A percentile compares a stretch with the other conserved stretches of the same genome.
Conservation (phyloP, 2,329 filamentous ascomycete species). For the Aspergillus ochraceus region DNA sequence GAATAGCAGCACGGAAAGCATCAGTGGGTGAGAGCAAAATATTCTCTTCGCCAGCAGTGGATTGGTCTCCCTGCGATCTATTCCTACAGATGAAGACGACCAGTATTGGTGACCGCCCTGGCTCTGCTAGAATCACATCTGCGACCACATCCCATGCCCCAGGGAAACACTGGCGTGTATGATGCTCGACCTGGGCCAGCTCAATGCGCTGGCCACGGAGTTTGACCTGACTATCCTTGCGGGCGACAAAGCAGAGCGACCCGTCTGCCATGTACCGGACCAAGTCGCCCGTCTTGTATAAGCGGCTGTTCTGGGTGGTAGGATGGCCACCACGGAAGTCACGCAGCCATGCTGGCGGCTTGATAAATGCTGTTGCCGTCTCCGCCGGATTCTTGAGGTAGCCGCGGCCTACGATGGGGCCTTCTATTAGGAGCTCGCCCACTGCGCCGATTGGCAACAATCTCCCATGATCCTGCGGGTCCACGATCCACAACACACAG, state of each 20-base stretch:
- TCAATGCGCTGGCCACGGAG: slow-evolving; percentile 62
- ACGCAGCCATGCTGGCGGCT: slow-evolving; percentile 12
- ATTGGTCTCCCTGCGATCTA: no score
- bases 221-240: slow-evolving; percentile 39
- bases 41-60: no score
- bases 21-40: not conserved
- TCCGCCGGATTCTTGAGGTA: slow-evolving; percentile 37
- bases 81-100: not conserved
- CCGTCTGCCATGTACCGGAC: slow-evolving; percentile 25
- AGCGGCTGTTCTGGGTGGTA: no score
- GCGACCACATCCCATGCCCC: not conserved
- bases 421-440: slow-evolving; percentile 46
- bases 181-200: slow-evolving; percentile 46
- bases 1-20: not conserved
- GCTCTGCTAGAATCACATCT: slow-evolving; percentile 25
- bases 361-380: slow-evolving; percentile 28
- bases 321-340: slow-evolving; percentile 18
- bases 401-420: slow-evolving; percentile 37
- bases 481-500: slow-evolving; percentile 24
- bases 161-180: slow-evolving; percentile 1
- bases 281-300: slow-evolving; percentile 23
- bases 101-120: not conserved
- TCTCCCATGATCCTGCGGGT: slow-evolving; percentile 17
- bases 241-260: slow-evolving; percentile 44
- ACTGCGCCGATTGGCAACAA: slow-evolving; percentile 18